These are phyloP conservation scores for Eragrostis nindensis DNA, from an alignment of 176 grass and related monocot species.

Conservation along the genomic window DNA sequence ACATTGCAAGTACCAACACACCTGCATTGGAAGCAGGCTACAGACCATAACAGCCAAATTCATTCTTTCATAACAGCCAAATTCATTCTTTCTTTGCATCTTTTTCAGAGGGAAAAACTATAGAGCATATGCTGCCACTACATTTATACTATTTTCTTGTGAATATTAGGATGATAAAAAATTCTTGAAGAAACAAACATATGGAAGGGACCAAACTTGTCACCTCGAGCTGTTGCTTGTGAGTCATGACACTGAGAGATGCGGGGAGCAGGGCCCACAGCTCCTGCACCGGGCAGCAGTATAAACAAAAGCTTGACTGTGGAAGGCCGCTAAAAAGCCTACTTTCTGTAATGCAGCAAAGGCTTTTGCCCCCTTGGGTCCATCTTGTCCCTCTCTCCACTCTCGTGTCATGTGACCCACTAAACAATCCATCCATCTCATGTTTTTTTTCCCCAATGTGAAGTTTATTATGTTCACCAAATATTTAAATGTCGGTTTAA, in stretches of 20 bases:
- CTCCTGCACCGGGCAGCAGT: slow-evolving; percentile 26
- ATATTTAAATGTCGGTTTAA: neutral
- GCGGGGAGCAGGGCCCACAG: slow-evolving; percentile 36
- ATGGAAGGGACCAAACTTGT: neutral
- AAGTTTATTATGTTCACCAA: too few relatives aligned
- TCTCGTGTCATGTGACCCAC: slow-evolving; percentile 23
- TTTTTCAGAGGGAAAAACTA: neutral
- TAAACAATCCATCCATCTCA: slow-evolving; percentile 13
- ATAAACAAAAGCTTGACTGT: slow-evolving; percentile 39
- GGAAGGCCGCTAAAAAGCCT: slow-evolving; percentile 57
- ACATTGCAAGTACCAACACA: slow-evolving; percentile 39
- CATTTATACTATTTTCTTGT: neutral
- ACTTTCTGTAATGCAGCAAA: slow-evolving; percentile 60
- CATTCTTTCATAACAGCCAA: too few relatives aligned
- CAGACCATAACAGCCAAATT: slow-evolving; percentile 33
- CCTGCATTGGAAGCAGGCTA: slow-evolving; percentile 29
- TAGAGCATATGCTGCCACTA: neutral
- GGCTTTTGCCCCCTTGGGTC: slow-evolving; percentile 41
- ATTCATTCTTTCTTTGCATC: slow-evolving; percentile 15
- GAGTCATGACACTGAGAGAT: neutral
- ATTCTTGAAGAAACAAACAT: neutral
- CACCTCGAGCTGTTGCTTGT: slow-evolving; percentile 17
- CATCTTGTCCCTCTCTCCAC: slow-evolving; percentile 44
- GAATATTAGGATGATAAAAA: too few relatives aligned
- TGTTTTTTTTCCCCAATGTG: too few relatives aligned